Percentiles rank a stretch among this genome's conserved stretches.
phyloP scores from a whole-genome alignment of 768 basidiomycete genomes.

The Lyophyllum semitale region DNA sequence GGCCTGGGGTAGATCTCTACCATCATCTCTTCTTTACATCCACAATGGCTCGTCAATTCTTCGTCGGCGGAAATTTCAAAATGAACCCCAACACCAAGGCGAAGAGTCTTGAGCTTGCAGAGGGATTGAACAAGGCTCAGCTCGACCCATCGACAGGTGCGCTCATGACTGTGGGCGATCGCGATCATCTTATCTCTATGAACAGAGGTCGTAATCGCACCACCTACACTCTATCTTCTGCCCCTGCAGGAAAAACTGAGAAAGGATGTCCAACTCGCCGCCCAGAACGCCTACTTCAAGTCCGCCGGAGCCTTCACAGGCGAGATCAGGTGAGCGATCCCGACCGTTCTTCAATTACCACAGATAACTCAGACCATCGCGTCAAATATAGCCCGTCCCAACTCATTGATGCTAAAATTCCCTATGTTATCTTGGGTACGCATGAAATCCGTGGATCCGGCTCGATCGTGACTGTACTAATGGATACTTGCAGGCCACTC shows the following conservation, averaged over 20 bases:
- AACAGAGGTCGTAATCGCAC: slow-evolving; percentile 91
- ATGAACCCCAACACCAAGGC: slow-evolving; percentile 81
- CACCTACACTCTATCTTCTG: slow-evolving; percentile 87
- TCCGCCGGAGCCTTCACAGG: slow-evolving; percentile 91
- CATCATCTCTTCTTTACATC: slow-evolving; percentile 10
- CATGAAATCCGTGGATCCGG: background rate
- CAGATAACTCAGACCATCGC: background rate
- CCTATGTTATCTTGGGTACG: slow-evolving; percentile 89
- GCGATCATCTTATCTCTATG: slow-evolving; percentile 18
- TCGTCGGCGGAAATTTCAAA: slow-evolving; percentile 98
- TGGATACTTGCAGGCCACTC: slow-evolving; percentile 68
- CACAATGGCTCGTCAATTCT: slow-evolving; percentile 80
- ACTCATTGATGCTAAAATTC: slow-evolving; percentile 82
- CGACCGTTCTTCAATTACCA: background rate
- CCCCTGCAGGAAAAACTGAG: slow-evolving; percentile 62
- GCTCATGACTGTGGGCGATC: slow-evolving; percentile 5
- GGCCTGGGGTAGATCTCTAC: background rate
- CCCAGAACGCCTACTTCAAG: slow-evolving; percentile 91
- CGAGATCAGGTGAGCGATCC: slow-evolving; percentile 76
- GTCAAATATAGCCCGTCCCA: slow-evolving; percentile 63
- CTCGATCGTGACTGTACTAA: background rate
- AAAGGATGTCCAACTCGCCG: slow-evolving; percentile 76
- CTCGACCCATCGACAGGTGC: slow-evolving; percentile 80
- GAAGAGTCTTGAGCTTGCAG: slow-evolving; percentile 66
- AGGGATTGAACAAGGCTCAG: slow-evolving; percentile 74